These are phyloP conservation scores for Rhizoclosmatium sp. DNA, from an alignment of 192 early-diverging fungal genomes.

Conservation along the genomic window DNA sequence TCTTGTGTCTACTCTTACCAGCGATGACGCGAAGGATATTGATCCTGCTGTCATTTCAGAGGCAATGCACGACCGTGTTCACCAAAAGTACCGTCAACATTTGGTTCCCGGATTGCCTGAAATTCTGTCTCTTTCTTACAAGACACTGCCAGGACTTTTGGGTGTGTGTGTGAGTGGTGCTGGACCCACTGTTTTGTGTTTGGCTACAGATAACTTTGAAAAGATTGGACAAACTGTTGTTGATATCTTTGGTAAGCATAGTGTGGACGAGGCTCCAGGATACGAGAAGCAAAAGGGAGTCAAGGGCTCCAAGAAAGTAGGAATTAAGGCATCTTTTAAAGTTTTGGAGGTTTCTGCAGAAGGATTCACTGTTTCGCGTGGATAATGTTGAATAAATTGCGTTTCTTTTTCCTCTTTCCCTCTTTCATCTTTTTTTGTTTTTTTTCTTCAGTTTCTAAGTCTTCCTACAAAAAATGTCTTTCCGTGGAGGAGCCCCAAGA, in stretches of 20 bases:
- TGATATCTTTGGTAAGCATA: constrained; percentile 63
- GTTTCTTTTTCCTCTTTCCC: neutral
- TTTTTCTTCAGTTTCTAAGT: neutral
- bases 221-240: constrained; percentile 74
- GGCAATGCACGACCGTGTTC: constrained; percentile 96
- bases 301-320: constrained; percentile 38
- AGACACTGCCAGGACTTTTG: constrained; percentile 81
- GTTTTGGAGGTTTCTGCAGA: constrained; percentile 28
- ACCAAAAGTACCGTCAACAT: constrained; percentile 94
- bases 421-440: constrained; percentile 18
- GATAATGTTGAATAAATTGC: neutral
- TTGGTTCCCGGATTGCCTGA: constrained; percentile 93
- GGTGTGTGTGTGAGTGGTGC: constrained; percentile 96
- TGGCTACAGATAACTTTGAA: constrained; percentile 88
- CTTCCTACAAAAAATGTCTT: constrained; percentile 22
- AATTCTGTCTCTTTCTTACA: constrained; percentile 79
- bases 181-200: constrained; percentile 93
- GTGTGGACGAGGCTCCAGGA: constrained; percentile 57
- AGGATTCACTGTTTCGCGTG: constrained; percentile 19
- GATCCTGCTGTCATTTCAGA: constrained; percentile 80
- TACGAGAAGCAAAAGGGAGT: constrained; percentile 5
- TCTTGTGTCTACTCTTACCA: constrained; percentile 81
- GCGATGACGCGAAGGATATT: constrained; percentile 33
- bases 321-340: constrained; percentile 31
- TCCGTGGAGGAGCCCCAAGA: constrained; percentile 25